Percentiles rank a stretch among this genome's conserved stretches.
These are phyloP conservation scores for Clavispora asparagi DNA, from an alignment of 805 yeast genomes.

Conservation along the genomic window DNA sequence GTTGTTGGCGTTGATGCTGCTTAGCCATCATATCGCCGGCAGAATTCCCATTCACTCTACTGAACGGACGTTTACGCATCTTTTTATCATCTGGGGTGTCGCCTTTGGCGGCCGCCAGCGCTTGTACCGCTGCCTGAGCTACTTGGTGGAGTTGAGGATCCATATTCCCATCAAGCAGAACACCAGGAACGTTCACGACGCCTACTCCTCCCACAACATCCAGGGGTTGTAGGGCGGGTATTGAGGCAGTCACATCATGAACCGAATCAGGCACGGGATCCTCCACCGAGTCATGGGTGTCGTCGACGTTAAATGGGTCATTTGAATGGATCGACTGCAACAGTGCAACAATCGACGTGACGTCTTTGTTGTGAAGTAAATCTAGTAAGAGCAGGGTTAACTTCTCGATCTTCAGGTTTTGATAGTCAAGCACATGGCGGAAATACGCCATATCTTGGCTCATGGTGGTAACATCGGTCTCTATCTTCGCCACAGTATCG, in stretches of 20 bases:
- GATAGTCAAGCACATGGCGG: slow-evolving; percentile 34
- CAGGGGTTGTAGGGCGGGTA: slow-evolving; percentile 7
- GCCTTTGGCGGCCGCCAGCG: slow-evolving; percentile 12
- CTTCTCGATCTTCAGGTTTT: slow-evolving; percentile 34
- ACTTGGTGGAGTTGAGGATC: slow-evolving; percentile 39
- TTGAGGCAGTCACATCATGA: slow-evolving; percentile 8
- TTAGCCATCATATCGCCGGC: background rate
- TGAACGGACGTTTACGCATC: slow-evolving; percentile 7
- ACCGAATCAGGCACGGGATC: slow-evolving; percentile 11
- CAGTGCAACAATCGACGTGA: slow-evolving; percentile 20
- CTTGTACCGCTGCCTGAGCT: slow-evolving; percentile 35
- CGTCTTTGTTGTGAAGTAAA: slow-evolving; percentile 25
- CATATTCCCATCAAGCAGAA: slow-evolving; percentile 28
- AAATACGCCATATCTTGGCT: slow-evolving; percentile 32
- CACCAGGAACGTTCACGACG: slow-evolving; percentile 6
- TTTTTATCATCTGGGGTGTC: slow-evolving; percentile 4
- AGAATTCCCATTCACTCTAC: slow-evolving; percentile 1
- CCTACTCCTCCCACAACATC: slow-evolving; percentile 9
- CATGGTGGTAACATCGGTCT: slow-evolving; percentile 21
- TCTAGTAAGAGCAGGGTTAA: slow-evolving; percentile 30
- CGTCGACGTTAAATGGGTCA: slow-evolving; percentile 14
- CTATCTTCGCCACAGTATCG: slow-evolving; percentile 17
- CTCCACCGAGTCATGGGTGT: slow-evolving; percentile 11
- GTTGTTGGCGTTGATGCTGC: slow-evolving; percentile 1
- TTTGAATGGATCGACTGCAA: slow-evolving; percentile 24